Evolutionary conservation across 2,329 filamentous ascomycete species (phyloP), one percentile per base, ranked within the genome.

Genomic region (Atkinsonella texensis): DNA sequence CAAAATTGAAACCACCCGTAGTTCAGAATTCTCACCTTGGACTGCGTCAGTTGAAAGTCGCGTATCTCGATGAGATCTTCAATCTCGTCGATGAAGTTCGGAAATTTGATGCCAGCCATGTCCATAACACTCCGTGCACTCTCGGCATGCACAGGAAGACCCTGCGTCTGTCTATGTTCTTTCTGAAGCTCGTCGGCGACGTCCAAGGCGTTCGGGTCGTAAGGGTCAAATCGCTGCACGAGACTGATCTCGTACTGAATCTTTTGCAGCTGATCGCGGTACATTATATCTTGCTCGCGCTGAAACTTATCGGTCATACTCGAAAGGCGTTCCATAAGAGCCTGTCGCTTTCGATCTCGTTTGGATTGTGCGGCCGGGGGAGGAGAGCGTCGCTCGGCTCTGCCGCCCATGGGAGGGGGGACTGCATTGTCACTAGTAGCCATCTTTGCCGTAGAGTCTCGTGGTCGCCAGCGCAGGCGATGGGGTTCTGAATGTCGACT

Each of bases 241-340:
- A 95, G 77, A 53, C 80, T 87, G 70, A 90, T 89, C 67, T 95
- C 90, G 57, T 88, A 83, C 69, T 96, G 90, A n/a, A 96, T 81
- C 58, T 88, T 88, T 62, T 93, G 85, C 2, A 96, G 78, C 68
- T 96, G 89, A 58, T 93, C 87, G 55, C 90, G 83, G 68, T 95
- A 97, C 60, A 89, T 83, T 56, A 79, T 74, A 66, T 95, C 89
- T 57, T 87, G 80, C 63, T 95, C 89, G 56, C 84, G 80, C 56
- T 82, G 80, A 68, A 95, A 91, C 58, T 83, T 83, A 50, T 85
- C 81, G 51, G 84, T 83, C 68, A 96, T 82, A 52, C 83, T 79
- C 41, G 81, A 77, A 7, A 95, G 79, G 56, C 86, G 84, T 55
- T 95, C 89, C 58, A 83, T 81, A 55, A 96, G 81, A 61, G 84